Base-by-base conservation (phyloP, 1,139 yeast species). In the Debaryomycetaceae sp. region DNA sequence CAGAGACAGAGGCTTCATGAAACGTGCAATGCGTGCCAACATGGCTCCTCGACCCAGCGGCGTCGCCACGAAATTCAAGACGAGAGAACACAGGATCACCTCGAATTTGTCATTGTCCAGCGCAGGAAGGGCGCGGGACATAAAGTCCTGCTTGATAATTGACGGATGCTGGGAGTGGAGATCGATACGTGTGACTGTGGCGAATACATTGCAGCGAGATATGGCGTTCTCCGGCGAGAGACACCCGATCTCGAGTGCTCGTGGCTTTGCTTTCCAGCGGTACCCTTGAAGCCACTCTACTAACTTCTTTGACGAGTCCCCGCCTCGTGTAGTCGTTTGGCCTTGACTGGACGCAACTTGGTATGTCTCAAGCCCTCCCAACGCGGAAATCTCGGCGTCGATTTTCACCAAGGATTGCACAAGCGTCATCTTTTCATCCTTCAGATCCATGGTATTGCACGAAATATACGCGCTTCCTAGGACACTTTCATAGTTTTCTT, bases 301-400 rank as follows among this genome's bases (percentile, higher is more conserved):
- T 26, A 85, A 53, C 35, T 71, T 58, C 40, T 78, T 81, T 1
- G 95, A 85, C 0, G 95, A 82, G 49, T 87, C 97, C 2, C 95
- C 95, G 1, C 97, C 97, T 37, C 97, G 55, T 27, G 66, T 65
- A 1, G 55, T 53, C 34, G 73, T 72, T 44, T 87, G 97, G 0
- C 97, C 97, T 29, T 77, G 73, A 1, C 81, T 71, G 1, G 95
- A 83, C 0, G 97, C 97, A n/a, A 66, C 57, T 44, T 87, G 97
- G 48, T 87, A 87, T 5, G 72, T 68, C 34, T 71, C 63, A 3
- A 83, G 49, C 0, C 94, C 94, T 2, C 93, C 93, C 30, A 74
- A 57, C 30, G 55, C 62, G 7, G 58, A 55, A 3, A 77, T 63
- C 46, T 80, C 86, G 2, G 64, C 64, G 41, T 74, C 79, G 7